phyloP scores from a whole-genome alignment of 352 stramenopile genomes.

The Peronosclerospora sorghi region DNA sequence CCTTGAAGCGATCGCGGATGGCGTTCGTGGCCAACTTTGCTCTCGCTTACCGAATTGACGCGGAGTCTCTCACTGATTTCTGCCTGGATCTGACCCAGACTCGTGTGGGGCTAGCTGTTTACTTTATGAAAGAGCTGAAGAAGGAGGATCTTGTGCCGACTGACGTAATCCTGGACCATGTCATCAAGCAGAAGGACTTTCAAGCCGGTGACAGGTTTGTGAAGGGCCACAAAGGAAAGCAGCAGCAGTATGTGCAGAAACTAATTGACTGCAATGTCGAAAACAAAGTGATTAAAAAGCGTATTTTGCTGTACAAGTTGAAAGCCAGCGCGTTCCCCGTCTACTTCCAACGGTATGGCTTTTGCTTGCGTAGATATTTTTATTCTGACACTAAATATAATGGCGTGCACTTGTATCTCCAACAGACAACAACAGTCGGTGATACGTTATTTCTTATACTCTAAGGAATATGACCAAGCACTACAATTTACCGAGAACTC shows the following conservation, averaged over 20 bases:
- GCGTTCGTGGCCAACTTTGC: slow-evolving; percentile 32
- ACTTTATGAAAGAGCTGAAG: slow-evolving; percentile 33
- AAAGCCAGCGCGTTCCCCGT: slow-evolving; percentile 39
- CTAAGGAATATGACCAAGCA: slow-evolving; percentile 45
- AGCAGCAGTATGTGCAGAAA: slow-evolving; percentile 37
- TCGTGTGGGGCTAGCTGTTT: slow-evolving; percentile 24
- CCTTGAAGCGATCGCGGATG: slow-evolving; percentile 21
- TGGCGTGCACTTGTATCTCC: not conserved
- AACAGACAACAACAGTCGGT: slow-evolving; percentile 32
- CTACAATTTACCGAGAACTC: slow-evolving; percentile 25
- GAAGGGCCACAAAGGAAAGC: slow-evolving; percentile 19
- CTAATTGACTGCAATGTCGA: slow-evolving; percentile 31
- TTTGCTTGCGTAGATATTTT: not conserved
- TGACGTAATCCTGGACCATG: slow-evolving; percentile 25
- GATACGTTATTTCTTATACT: slow-evolving; percentile 53
- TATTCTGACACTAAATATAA: not conserved
- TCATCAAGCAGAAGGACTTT: slow-evolving; percentile 44
- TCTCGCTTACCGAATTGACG: slow-evolving; percentile 28
- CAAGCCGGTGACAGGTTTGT: slow-evolving; percentile 47
- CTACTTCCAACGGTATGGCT: slow-evolving; percentile 34
- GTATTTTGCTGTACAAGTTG: slow-evolving; percentile 47
- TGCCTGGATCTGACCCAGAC: slow-evolving; percentile 18
- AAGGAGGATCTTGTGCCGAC: slow-evolving; percentile 34
- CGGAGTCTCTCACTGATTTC: slow-evolving; percentile 18
- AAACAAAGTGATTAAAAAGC: slow-evolving; percentile 69